Percentiles rank a stretch among this genome's conserved stretches.
Conservation (phyloP, 768 basidiomycete genomes). For the Russula dissimulans region DNA sequence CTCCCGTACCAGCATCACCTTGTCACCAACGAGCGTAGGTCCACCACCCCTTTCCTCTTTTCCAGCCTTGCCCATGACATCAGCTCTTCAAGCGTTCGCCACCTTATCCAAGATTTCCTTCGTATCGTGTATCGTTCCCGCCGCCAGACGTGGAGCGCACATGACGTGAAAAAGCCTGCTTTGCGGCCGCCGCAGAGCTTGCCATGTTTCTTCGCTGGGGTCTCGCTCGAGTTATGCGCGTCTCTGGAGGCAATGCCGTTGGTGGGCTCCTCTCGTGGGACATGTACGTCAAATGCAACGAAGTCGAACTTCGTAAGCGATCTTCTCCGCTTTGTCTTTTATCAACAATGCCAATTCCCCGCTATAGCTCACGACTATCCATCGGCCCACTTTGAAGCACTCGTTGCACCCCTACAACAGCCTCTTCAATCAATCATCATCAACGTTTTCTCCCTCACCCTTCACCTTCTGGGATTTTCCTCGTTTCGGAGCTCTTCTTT, state of each 20-base stretch:
- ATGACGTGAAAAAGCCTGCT: conserved; percentile 74
- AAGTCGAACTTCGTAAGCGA: conserved; percentile 67
- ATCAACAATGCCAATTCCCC: conserved; percentile 3
- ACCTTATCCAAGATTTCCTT: conserved; percentile 77
- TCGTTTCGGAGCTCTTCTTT: conserved; percentile 82
- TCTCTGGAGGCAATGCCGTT: conserved; percentile 60
- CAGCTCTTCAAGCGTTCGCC: conserved; percentile 56
- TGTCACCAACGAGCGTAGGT: conserved; percentile 59
- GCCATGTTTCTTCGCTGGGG: conserved; percentile 93
- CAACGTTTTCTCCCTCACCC: conserved; percentile 72
- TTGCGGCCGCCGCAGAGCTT: conserved; percentile 80
- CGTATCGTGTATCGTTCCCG: conserved; percentile 34
- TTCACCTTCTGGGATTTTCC: conserved; percentile 75
- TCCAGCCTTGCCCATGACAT: conserved; percentile 82
- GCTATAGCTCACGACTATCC: conserved; percentile 54
- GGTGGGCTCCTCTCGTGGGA: conserved; percentile 84
- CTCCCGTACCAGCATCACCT: conserved; percentile 60
- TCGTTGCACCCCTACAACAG: conserved; percentile 47
- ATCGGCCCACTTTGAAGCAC: conserved; percentile 58
- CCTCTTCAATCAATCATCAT: conserved; percentile 51
- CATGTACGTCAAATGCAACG: conserved; percentile 70
- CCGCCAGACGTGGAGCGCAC: conserved; percentile 37
- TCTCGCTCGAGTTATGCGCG: conserved; percentile 66
- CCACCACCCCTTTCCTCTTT: conserved; percentile 89
- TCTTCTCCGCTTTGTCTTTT: neutral